Conservation (phyloP, 768 basidiomycete genomes). For the Heimioporus sp. region DNA sequence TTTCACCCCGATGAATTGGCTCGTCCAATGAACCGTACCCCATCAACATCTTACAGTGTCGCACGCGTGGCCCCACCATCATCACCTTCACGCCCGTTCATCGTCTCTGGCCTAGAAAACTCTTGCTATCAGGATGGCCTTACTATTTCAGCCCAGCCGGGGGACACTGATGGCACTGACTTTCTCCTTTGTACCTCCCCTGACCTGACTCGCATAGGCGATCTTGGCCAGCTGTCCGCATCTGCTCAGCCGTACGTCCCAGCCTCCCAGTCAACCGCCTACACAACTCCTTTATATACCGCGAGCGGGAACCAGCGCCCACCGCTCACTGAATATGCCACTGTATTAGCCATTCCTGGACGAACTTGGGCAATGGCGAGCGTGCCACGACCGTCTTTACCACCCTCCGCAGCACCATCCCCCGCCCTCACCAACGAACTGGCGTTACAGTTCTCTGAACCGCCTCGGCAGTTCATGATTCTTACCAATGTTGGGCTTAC, state of each 20-base stretch:
- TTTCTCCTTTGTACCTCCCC: slow-evolving; percentile 74
- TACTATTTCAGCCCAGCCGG: slow-evolving; percentile 67
- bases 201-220: slow-evolving; percentile 70
- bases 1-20: slow-evolving; percentile 74
- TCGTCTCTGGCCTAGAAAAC: slow-evolving; percentile 56
- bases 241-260: slow-evolving; percentile 33
- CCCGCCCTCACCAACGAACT: slow-evolving; percentile 75
- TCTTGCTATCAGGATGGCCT: slow-evolving; percentile 68
- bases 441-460: slow-evolving; percentile 75
- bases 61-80: slow-evolving; percentile 43
- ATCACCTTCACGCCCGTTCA: slow-evolving; percentile 53
- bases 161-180: slow-evolving; percentile 71
- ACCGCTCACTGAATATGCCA: slow-evolving; percentile 75
- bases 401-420: slow-evolving; percentile 40
- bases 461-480: slow-evolving; percentile 79
- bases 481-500: slow-evolving; percentile 85
- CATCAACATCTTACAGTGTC: slow-evolving; percentile 44
- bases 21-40: slow-evolving; percentile 45
- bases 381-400: slow-evolving; percentile 36
- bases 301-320: slow-evolving; percentile 46
- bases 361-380: slow-evolving; percentile 81
- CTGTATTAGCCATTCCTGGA: slow-evolving; percentile 75
- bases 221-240: slow-evolving; percentile 61
- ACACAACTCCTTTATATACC: slow-evolving; percentile 40
- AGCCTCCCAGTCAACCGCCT: slow-evolving; percentile 39